Conservation (phyloP, 768 basidiomycete genomes). For the Naganishia onofrii region DNA sequence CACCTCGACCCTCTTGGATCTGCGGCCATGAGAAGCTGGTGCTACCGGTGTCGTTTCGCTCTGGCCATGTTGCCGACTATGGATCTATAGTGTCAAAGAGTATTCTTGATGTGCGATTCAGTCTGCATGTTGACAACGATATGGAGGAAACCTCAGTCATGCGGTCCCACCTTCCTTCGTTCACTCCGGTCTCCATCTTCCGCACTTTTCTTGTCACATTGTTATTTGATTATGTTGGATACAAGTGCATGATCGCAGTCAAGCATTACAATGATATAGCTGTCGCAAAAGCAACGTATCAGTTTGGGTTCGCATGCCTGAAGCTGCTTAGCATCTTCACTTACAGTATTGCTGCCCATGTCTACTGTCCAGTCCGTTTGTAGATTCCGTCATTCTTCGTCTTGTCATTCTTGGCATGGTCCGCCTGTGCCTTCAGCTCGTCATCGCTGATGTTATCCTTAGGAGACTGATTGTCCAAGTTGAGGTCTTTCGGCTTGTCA, state of each 20-base stretch:
- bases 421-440: constrained; percentile 8
- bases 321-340: background rate
- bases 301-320: background rate
- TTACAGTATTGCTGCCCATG: background rate
- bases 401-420: background rate
- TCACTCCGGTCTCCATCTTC: too few species aligned
- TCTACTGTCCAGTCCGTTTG: constrained; percentile 19
- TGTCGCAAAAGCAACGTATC: background rate
- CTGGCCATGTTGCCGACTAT: too few species aligned
- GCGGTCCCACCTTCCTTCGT: too few species aligned
- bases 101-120: too few species aligned
- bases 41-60: too few species aligned
- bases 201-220: background rate
- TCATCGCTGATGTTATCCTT: background rate
- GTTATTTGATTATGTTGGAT: background rate
- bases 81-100: too few species aligned
- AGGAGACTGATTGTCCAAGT: constrained; percentile 10
- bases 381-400: constrained; percentile 18
- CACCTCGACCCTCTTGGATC: constrained; percentile 4
- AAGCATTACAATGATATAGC: background rate
- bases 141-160: too few species aligned
- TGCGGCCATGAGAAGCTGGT: background rate
- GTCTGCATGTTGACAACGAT: too few species aligned
- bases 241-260: background rate
- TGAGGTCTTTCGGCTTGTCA: background rate